These are phyloP conservation scores for Metarhizium sp. DNA, from an alignment of 2,329 filamentous ascomycete genomes.

Conservation along the genomic window DNA sequence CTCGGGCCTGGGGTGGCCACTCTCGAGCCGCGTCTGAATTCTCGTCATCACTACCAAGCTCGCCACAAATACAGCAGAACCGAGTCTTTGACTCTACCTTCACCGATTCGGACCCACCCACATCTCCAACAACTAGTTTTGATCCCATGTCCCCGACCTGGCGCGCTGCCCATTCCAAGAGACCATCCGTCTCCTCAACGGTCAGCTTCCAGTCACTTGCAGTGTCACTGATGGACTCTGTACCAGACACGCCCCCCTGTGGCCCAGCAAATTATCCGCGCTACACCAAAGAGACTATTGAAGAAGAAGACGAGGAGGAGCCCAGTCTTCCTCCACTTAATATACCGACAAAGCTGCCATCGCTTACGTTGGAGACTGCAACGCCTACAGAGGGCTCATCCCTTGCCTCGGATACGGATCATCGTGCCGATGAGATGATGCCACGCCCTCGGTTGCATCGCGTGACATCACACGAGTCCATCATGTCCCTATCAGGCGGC, in stretches of 20 bases:
- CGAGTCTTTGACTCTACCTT: conserved; percentile 67
- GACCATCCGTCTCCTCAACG: conserved; percentile 45
- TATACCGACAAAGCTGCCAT: conserved; percentile 11
- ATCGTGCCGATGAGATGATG: conserved; percentile 24
- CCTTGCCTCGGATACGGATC: conserved; percentile 15
- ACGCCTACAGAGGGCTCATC: conserved; percentile 26
- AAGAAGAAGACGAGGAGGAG: conserved; percentile 29
- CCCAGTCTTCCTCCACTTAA: conserved; percentile 10
- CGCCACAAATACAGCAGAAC: conserved; percentile 65
- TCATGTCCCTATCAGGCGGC: conserved; percentile 77
- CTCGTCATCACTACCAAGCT: conserved; percentile 69
- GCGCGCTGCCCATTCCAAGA: conserved; percentile 42
- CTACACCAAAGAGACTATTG: conserved; percentile 21
- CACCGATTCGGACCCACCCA: conserved; percentile 55
- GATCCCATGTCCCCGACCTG: conserved; percentile 57
- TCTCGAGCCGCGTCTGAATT: conserved; percentile 53
- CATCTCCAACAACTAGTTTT: conserved; percentile 71
- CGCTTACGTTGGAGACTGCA: conserved; percentile 14
- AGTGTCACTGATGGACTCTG: conserved; percentile 22
- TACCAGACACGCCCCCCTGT: conserved; percentile 13
- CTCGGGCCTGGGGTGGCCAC: conserved; percentile 41
- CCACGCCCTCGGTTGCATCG: conserved; percentile 47
- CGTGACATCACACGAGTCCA: conserved; percentile 73
- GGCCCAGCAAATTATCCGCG: conserved; percentile 12
- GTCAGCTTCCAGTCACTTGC: conserved; percentile 35